Evolutionary conservation across 2,329 filamentous ascomycete species (phyloP), one percentile per base, ranked within the genome.

Genomic region (Alternaria arborescens): DNA sequence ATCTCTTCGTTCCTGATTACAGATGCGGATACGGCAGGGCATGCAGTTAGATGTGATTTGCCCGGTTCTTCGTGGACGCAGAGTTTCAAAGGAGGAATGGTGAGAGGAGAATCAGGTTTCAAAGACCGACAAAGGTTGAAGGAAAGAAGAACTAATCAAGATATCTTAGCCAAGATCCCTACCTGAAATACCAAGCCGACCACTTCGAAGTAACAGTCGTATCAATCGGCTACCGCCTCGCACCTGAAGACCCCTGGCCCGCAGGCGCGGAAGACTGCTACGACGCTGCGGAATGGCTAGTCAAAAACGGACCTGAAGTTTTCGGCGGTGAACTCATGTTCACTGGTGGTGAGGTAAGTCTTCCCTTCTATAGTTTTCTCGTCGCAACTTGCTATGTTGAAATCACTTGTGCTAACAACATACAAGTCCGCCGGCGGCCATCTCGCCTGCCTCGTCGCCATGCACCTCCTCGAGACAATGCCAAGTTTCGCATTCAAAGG

Each of bases 241-340:
- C 86, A 0, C 87, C 87, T 0, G 86, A 89, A 69, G 60, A 88
- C 65, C 85, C 86, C 0, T 88, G 82, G 70, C 87, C 87, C 0
- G 80, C 80, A 0, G 83, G 80, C 0, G 80, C 82, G 4, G 79
- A 88, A 53, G 87, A 89, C 71, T 87, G 85, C 73, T 82, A 83
- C 66, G 86, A 88, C 68, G 84, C 81, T 4, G 86, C 81, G 0
- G 82, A 85, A 59, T 85, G 84, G 72, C 77, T 88, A 2, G 73
- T 85, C 26, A 81, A 85, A 54, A 78, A 85, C 59, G 80, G 81
- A 0, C 71, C 80, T 47, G 67, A 67, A 7, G 65, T 77, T 18
- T 84, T 81, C 62, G 82, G 81, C 70, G 81, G 73, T 0, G 72
- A 77, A 3, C 60, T 85, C 22, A 69, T 75, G 60, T 83, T 84